Evolutionary conservation across 306 rosid genomes (phyloP).

Genomic region (Cyclanthera cordifolia): DNA sequence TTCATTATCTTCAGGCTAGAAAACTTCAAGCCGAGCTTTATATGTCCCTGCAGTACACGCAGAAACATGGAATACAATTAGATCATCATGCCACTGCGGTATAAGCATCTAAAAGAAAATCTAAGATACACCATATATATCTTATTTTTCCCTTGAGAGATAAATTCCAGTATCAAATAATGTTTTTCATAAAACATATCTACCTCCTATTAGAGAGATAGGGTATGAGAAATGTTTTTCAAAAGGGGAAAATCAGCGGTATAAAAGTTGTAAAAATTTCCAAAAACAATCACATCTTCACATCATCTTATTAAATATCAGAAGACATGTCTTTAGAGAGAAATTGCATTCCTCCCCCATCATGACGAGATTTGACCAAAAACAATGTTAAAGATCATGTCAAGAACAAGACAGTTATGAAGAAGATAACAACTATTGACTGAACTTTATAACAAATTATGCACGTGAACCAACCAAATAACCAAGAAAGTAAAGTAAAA

Average conservation of each 20-base stretch:
- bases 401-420: neutral
- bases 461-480: neutral
- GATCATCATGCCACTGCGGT: neutral
- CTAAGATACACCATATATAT: neutral
- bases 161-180: neutral
- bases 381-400: neutral
- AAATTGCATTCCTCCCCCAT: neutral
- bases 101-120: neutral
- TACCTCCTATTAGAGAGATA: neutral
- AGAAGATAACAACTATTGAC: neutral
- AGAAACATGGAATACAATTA: conserved; percentile 2
- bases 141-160: neutral
- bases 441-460: neutral
- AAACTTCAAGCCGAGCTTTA: conserved; percentile 60
- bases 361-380: neutral
- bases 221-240: neutral
- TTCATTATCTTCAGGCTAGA: conserved; percentile 72
- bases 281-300: neutral
- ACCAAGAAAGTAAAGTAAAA: neutral
- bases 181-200: neutral
- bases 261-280: neutral
- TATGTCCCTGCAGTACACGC: conserved; percentile 51
- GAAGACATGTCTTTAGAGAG: neutral
- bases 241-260: neutral
- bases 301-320: neutral